phyloP scores from a whole-genome alignment of 208 protist genomes.

The Blastocrithidia nonstop region DNA sequence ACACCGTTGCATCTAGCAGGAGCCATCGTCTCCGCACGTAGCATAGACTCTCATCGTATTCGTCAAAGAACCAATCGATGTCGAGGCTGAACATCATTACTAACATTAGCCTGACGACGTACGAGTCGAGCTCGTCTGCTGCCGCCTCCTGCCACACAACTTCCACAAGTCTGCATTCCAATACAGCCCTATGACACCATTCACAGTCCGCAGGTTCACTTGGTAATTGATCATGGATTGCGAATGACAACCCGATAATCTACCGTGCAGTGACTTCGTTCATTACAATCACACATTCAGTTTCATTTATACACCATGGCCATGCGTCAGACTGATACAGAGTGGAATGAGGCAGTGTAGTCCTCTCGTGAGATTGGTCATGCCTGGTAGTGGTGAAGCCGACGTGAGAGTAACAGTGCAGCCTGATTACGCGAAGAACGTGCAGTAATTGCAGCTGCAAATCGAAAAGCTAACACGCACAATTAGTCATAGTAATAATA shows the following conservation, averaged over 20 bases:
- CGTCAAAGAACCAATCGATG: slow-evolving; percentile 32
- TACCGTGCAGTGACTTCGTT: slow-evolving; percentile 45
- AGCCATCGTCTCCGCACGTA: slow-evolving; percentile 48
- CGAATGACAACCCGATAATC: slow-evolving; percentile 45
- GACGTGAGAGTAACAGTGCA: slow-evolving; percentile 14
- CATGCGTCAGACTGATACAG: background rate
- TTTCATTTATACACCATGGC: slow-evolving; percentile 15
- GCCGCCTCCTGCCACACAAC: slow-evolving; percentile 52
- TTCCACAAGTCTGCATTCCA: slow-evolving; percentile 32
- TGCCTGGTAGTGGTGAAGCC: slow-evolving; percentile 67
- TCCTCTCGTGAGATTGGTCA: slow-evolving; percentile 13
- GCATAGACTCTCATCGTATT: slow-evolving; percentile 16
- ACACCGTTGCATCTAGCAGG: slow-evolving; percentile 38
- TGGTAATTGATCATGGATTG: slow-evolving; percentile 33
- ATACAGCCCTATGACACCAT: slow-evolving; percentile 60
- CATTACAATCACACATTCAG: slow-evolving; percentile 28
- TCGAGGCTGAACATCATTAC: slow-evolving; percentile 56
- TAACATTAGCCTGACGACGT: slow-evolving; percentile 63
- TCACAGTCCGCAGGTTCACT: slow-evolving; percentile 23
- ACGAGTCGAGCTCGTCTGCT: slow-evolving; percentile 42
- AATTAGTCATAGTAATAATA: no score
- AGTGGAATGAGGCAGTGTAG: background rate
- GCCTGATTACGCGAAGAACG: slow-evolving; percentile 75
- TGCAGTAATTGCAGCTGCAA: slow-evolving; percentile 1
- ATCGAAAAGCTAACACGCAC: no score